Conservation (phyloP, 2,329 filamentous ascomycete species). For the Penicillium psychrosexuale region DNA sequence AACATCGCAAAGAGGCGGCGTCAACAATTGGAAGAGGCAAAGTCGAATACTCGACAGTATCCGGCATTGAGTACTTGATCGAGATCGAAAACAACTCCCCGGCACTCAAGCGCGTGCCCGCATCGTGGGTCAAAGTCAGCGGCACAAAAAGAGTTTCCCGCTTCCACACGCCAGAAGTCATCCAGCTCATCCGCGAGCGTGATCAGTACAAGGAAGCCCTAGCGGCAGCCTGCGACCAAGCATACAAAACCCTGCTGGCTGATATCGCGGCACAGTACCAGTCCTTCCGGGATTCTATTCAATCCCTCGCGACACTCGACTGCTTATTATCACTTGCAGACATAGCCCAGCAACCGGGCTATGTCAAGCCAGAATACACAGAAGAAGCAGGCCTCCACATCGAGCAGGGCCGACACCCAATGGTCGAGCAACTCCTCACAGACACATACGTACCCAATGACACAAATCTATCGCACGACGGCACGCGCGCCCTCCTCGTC, state of each 20-base stretch:
- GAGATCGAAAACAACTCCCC: slow-evolving; percentile 73
- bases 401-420: slow-evolving; percentile 78
- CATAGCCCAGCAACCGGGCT: slow-evolving; percentile 82
- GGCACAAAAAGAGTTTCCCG: slow-evolving; percentile 89
- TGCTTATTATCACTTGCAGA: slow-evolving; percentile 82
- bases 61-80: slow-evolving; percentile 91
- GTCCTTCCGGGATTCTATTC: slow-evolving; percentile 80
- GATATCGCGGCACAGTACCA: slow-evolving; percentile 83
- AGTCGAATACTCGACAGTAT: slow-evolving; percentile 75
- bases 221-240: slow-evolving; percentile 82
- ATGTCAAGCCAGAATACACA: slow-evolving; percentile 71
- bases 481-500: slow-evolving; percentile 74
- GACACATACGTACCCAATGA: slow-evolving; percentile 89
- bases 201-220: slow-evolving; percentile 94
- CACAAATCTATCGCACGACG: slow-evolving; percentile 65
- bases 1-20: slow-evolving; percentile 69
- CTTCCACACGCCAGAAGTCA: slow-evolving; percentile 90
- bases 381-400: slow-evolving; percentile 67
- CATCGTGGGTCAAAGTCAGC: slow-evolving; percentile 91
- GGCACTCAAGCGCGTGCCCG: slow-evolving; percentile 80
- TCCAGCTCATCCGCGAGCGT: slow-evolving; percentile 76
- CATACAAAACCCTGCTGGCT: slow-evolving; percentile 68
- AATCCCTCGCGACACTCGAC: slow-evolving; percentile 81
- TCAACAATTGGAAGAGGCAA: slow-evolving; percentile 68
- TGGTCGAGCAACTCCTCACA: slow-evolving; percentile 87